Evolutionary conservation across 2,329 filamentous ascomycete species (phyloP).

Genomic region (Fusarium sp.): DNA sequence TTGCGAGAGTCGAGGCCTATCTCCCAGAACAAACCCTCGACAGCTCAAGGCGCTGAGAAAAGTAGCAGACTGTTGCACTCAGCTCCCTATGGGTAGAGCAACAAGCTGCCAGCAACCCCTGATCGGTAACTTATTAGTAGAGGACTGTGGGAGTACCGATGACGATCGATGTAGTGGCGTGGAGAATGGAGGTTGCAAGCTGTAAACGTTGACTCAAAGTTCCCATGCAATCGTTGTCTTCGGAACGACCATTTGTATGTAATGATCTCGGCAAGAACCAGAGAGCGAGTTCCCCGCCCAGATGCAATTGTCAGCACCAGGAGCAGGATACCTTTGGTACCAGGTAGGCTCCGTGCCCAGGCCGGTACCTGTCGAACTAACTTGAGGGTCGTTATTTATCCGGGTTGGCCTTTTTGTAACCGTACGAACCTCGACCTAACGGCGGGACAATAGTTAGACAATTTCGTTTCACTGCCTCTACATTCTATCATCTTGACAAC

Average conservation of each 20-base stretch:
- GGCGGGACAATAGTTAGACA: neutral
- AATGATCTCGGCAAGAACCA: constrained; percentile 27
- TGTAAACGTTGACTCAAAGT: constrained; percentile 8
- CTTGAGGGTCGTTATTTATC: neutral
- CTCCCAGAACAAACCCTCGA: constrained; percentile 3
- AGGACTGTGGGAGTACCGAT: constrained; percentile 36
- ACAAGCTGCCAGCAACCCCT: constrained; percentile 14
- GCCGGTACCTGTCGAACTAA: neutral
- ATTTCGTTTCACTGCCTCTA: neutral
- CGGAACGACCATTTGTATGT: constrained; percentile 5
- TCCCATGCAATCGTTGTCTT: constrained; percentile 27
- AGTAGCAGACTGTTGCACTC: neutral
- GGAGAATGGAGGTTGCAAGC: constrained; percentile 17
- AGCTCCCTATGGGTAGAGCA: constrained; percentile 5
- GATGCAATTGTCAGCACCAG: constrained; percentile 29
- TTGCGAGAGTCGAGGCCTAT: constrained; percentile 12
- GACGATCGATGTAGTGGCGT: constrained; percentile 43
- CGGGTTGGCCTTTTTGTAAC: neutral
- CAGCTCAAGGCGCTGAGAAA: neutral
- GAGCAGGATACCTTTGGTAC: neutral
- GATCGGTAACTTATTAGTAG: constrained; percentile 18
- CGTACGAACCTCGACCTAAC: neutral
- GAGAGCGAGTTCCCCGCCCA: constrained; percentile 29
- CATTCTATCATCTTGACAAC: constrained; percentile 12
- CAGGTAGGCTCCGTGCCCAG: constrained; percentile 12